Evolutionary conservation across 495 filamentous ascomycete species (phyloP).

Genomic region (Hyaloscypha variabilis): DNA sequence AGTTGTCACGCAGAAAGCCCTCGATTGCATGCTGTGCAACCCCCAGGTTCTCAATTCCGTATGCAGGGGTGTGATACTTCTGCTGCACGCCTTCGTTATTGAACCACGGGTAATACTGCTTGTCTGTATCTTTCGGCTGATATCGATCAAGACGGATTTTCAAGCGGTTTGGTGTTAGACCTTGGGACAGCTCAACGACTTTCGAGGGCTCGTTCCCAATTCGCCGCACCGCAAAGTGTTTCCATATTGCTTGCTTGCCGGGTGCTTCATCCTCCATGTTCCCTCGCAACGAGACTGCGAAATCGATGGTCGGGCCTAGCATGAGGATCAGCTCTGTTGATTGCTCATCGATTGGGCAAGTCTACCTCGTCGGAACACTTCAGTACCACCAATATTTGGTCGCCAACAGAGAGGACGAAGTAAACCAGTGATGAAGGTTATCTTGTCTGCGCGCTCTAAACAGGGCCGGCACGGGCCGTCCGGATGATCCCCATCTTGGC

Average conservation of each 20-base stretch:
- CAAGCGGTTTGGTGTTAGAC: slow-evolving; percentile 12
- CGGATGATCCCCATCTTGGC: slow-evolving; percentile 21
- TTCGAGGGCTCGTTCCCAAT: slow-evolving; percentile 18
- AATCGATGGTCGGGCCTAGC: slow-evolving; percentile 21
- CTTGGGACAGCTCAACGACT: slow-evolving; percentile 18
- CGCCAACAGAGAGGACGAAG: slow-evolving; percentile 22
- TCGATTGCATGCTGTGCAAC: slow-evolving; percentile 5
- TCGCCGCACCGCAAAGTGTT: slow-evolving; percentile 13
- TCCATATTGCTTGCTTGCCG: slow-evolving; percentile 21
- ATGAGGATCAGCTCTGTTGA: neutral
- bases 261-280: slow-evolving; percentile 15
- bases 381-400: slow-evolving; percentile 22
- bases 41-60: slow-evolving; percentile 18
- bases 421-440: slow-evolving; percentile 17
- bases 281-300: slow-evolving; percentile 15
- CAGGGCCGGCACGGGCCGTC: slow-evolving; percentile 18
- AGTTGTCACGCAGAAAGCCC: slow-evolving; percentile 15
- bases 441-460: slow-evolving; percentile 1
- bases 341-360: neutral
- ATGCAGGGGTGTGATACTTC: slow-evolving; percentile 17
- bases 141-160: slow-evolving; percentile 21
- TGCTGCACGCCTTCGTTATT: slow-evolving; percentile 18
- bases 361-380: slow-evolving; percentile 21
- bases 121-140: slow-evolving; percentile 16
- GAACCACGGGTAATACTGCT: slow-evolving; percentile 19